Evolutionary conservation across 345 rosid genomes (phyloP).

Genomic region (Mallotus nudiflorus): DNA sequence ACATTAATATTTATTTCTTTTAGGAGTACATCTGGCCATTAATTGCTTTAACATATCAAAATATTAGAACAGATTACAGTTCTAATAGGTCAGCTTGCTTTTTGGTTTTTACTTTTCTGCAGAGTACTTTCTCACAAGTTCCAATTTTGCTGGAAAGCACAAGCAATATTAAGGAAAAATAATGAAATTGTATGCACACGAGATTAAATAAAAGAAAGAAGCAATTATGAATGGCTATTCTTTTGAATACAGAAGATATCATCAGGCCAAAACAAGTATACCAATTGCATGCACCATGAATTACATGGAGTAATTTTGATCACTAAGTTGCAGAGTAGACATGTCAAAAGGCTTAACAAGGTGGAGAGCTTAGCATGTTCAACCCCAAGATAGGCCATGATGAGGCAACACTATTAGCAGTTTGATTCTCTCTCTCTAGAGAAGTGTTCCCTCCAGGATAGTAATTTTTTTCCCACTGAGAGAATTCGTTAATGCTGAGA

Average conservation of each 20-base stretch:
- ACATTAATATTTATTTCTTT: neutral
- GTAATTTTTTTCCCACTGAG: neutral
- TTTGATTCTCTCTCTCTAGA: neutral
- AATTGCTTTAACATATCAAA: conserved; percentile 9
- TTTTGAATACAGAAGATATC: neutral
- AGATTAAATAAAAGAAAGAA: neutral
- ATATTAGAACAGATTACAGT: neutral
- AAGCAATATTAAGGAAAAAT: neutral
- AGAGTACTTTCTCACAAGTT: neutral
- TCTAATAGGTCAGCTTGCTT: neutral
- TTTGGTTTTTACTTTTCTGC: neutral
- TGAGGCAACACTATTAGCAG: neutral
- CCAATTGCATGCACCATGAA: neutral
- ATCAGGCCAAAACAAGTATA: neutral
- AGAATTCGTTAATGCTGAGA: neutral
- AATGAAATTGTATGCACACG: neutral
- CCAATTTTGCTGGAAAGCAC: too few species aligned
- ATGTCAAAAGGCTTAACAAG: neutral
- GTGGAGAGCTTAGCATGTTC: neutral
- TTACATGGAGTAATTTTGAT: neutral
- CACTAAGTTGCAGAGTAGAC: neutral
- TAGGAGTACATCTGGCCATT: neutral
- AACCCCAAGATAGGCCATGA: neutral
- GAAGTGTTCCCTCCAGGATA: neutral
- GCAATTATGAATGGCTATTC: neutral